Evolutionary conservation across 1,284 basidiomycete species (phyloP).

Genomic region (Boletus mariae): DNA sequence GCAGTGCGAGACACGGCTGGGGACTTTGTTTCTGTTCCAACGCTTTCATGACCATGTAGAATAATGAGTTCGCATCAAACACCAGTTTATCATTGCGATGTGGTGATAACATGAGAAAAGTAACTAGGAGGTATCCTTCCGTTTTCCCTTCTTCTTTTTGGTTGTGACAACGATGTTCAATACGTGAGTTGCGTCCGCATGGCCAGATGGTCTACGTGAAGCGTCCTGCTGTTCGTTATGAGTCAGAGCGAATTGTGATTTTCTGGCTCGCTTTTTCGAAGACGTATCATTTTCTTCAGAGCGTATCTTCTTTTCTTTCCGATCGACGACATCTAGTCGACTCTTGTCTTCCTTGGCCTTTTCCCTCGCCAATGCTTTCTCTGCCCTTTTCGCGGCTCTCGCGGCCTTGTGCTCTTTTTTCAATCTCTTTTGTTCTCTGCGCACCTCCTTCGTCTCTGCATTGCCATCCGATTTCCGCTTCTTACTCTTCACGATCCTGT

Average conservation of each 20-base stretch:
- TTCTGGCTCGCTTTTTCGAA: background rate
- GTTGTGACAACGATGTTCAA: background rate
- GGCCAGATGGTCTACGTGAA: background rate
- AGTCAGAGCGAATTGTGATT: background rate
- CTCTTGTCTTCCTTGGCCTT: background rate
- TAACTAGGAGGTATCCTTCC: slow-evolving; percentile 17
- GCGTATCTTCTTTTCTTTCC: background rate
- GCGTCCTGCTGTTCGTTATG: slow-evolving; percentile 1
- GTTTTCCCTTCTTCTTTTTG: slow-evolving; percentile 25
- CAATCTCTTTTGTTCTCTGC: slow-evolving; percentile 23
- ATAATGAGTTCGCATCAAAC: slow-evolving; percentile 22
- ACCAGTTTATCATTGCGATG: slow-evolving; percentile 9
- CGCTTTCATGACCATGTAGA: slow-evolving; percentile 30
- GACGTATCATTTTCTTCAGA: background rate
- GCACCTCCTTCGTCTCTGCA: slow-evolving; percentile 21
- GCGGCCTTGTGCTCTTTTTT: slow-evolving; percentile 24
- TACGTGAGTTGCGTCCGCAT: background rate
- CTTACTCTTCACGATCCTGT: background rate
- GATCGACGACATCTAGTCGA: background rate
- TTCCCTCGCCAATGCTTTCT: slow-evolving; percentile 9
- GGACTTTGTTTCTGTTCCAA: slow-evolving; percentile 11
- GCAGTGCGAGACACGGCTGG: slow-evolving; percentile 6
- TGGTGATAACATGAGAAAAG: background rate
- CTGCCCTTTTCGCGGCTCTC: slow-evolving; percentile 17
- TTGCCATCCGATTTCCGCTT: slow-evolving; percentile 12